Percentiles rank a stretch among this genome's conserved stretches.
Evolutionary conservation across 2,329 filamentous ascomycete genomes (phyloP).

Genomic region (Paracorniculantispora psalliotae): DNA sequence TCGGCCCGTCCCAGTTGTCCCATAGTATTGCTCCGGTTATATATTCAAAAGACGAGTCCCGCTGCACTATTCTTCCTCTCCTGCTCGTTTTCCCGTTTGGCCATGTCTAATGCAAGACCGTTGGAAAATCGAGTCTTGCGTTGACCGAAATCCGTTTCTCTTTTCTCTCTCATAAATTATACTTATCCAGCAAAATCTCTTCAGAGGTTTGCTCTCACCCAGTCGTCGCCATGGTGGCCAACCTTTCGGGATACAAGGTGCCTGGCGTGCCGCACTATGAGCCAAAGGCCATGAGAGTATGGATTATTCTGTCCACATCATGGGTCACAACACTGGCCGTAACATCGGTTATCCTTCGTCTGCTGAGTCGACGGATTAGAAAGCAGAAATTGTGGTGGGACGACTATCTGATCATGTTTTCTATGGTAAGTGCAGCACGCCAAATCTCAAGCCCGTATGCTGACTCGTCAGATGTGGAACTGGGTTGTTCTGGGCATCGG

Average conservation of each 20-base stretch:
- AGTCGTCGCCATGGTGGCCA: slow-evolving; percentile 2
- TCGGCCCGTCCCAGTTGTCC: neutral
- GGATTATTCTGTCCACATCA: slow-evolving; percentile 10
- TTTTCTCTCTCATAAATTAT: neutral
- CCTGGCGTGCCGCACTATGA: slow-evolving; percentile 10
- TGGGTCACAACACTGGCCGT: slow-evolving; percentile 37
- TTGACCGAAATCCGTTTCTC: neutral
- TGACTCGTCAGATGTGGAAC: slow-evolving; percentile 32
- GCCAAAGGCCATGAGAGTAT: slow-evolving; percentile 6
- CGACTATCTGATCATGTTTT: slow-evolving; percentile 44
- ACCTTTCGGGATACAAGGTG: slow-evolving; percentile 8
- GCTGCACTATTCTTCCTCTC: neutral
- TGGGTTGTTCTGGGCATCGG: slow-evolving; percentile 41
- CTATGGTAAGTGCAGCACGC: slow-evolving; percentile 32
- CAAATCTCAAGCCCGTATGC: neutral
- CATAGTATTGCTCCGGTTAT: neutral
- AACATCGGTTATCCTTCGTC: slow-evolving; percentile 33
- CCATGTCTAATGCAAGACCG: neutral
- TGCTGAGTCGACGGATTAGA: slow-evolving; percentile 38
- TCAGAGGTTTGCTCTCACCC: neutral
- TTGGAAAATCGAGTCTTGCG: neutral
- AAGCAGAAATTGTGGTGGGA: slow-evolving; percentile 45
- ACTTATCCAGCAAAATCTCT: neutral
- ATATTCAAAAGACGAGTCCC: neutral
- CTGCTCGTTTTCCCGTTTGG: neutral